Conservation (phyloP, 148 eudicot species). For the Amaranthus hypochondriacus region DNA sequence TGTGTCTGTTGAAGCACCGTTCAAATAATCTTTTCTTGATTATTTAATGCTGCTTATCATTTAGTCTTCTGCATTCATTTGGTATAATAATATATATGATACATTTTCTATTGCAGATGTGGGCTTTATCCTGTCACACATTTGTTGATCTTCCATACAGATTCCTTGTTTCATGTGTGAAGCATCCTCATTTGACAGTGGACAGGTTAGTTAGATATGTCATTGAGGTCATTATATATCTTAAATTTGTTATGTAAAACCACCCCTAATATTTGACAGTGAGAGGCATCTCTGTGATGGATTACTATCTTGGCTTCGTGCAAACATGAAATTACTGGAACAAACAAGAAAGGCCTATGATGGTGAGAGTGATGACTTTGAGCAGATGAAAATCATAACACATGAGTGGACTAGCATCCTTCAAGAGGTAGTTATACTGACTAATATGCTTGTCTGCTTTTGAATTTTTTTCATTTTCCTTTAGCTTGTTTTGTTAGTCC, state of each 20-base stretch:
- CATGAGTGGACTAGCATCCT: constrained; percentile 33
- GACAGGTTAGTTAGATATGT: constrained; percentile 49
- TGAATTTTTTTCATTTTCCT: background rate
- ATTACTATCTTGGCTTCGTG: constrained; percentile 54
- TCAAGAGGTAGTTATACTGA: constrained; percentile 42
- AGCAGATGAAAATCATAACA: constrained; percentile 13
- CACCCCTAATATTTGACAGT: constrained; percentile 34
- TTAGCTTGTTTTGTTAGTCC: background rate
- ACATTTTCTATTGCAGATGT: constrained; percentile 53
- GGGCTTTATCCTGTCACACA: constrained; percentile 45
- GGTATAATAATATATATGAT: constrained; percentile 6
- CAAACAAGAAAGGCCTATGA: constrained; percentile 17
- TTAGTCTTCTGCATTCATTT: background rate
- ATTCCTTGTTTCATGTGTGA: constrained; percentile 51
- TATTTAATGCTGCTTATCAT: constrained; percentile 5
- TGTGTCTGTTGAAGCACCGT: background rate
- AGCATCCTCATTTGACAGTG: constrained; percentile 67
- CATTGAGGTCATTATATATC: background rate
- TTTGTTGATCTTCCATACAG: constrained; percentile 48
- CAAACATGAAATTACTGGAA: constrained; percentile 34
- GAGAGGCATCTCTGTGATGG: constrained; percentile 85
- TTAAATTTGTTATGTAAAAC: background rate
- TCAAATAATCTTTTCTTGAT: background rate
- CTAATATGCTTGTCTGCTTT: constrained; percentile 6
- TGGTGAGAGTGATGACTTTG: constrained; percentile 19